Evolutionary conservation across 2,329 filamentous ascomycete genomes (phyloP).

Genomic region (Penicillium oxalicum): DNA sequence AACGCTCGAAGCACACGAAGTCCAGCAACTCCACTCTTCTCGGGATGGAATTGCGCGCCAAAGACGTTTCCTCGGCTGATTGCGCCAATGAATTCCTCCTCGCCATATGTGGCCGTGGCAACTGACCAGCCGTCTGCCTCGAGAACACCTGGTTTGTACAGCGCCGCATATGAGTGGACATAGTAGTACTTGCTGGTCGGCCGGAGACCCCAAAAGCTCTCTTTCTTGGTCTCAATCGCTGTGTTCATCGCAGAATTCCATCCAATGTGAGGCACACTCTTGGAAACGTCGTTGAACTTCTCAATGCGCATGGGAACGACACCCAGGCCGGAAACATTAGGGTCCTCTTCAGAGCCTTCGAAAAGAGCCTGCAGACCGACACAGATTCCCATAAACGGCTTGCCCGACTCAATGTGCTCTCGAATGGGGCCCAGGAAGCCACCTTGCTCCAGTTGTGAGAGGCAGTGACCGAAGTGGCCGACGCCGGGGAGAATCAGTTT

Average conservation of each 20-base stretch:
- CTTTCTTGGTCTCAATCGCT: slow-evolving; percentile 38
- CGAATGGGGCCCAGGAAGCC: slow-evolving; percentile 79
- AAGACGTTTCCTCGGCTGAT: slow-evolving; percentile 79
- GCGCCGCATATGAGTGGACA: slow-evolving; percentile 87
- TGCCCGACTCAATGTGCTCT: slow-evolving; percentile 79
- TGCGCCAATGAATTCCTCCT: slow-evolving; percentile 86
- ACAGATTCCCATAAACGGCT: slow-evolving; percentile 97
- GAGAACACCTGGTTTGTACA: slow-evolving; percentile 66
- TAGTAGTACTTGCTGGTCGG: slow-evolving; percentile 96
- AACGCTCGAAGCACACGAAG: slow-evolving; percentile 80
- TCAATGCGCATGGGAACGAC: slow-evolving; percentile 65
- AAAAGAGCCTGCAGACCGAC: slow-evolving; percentile 91
- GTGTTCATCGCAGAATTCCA: slow-evolving; percentile 80
- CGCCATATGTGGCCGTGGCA: slow-evolving; percentile 82
- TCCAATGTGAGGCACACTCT: slow-evolving; percentile 97
- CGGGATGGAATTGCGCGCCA: slow-evolving; percentile 93
- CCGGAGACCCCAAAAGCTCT: slow-evolving; percentile 69
- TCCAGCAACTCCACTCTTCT: slow-evolving; percentile 90
- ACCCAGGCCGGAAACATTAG: slow-evolving; percentile 65
- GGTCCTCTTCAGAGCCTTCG: slow-evolving; percentile 73
- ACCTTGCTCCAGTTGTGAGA: slow-evolving; percentile 73
- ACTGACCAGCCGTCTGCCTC: slow-evolving; percentile 83
- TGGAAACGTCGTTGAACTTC: slow-evolving; percentile 69
- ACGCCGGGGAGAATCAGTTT: slow-evolving; percentile 94
- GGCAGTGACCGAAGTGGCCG: slow-evolving; percentile 94